Base-by-base conservation (phyloP, 2,329 filamentous ascomycete genomes). In the Fusarium sp. region DNA sequence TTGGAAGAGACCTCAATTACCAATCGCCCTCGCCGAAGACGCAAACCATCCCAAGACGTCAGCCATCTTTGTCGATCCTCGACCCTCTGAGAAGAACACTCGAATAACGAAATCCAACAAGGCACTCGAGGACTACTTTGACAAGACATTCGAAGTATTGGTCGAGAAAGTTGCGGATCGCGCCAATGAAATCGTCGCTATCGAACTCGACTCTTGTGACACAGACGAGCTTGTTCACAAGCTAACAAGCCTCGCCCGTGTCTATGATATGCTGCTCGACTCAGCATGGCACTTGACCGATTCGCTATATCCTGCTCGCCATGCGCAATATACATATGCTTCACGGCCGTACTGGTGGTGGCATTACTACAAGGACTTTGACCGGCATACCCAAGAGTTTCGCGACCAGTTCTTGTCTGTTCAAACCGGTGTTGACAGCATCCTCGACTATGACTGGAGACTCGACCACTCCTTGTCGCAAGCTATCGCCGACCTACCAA, bases 331-430 rank as follows among this genome's bases (percentile, higher is more conserved):
- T 45, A 68, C 57, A 9, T 80, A 81, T 65, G 74, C 69, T 33
- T 71, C 70, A 21, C 70, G 77, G n/a, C 80, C 80, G 1, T 81
- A 78, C 45, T 81, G 80, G 80, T 81, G 79, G 79, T 81, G 80
- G 78, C 73, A 80, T 39, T 75, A 80, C 36, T 75, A 79, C 63
- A 78, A 77, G 53, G 75, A 80, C 46, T 75, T 80, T 58, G 75
- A 79, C 43, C 70, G 58, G 7, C 74, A 73, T 2, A 70, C 67
- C 4, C 70, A 75, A 45, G 67, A 71, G 26, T 76, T 78, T 51
- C 75, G 72, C 57, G 76, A 80, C 51, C 74, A 76, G 36, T 74
- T 75, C 33, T 60, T 73, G 21, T 65, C 73, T 10, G 69, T 77
- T 19, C 67, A 74, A 43, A 66, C 67, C 10, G 67, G 72, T 7